These are phyloP conservation scores for Russula virescens DNA, from an alignment of 768 basidiomycete species.

Conservation along the genomic window DNA sequence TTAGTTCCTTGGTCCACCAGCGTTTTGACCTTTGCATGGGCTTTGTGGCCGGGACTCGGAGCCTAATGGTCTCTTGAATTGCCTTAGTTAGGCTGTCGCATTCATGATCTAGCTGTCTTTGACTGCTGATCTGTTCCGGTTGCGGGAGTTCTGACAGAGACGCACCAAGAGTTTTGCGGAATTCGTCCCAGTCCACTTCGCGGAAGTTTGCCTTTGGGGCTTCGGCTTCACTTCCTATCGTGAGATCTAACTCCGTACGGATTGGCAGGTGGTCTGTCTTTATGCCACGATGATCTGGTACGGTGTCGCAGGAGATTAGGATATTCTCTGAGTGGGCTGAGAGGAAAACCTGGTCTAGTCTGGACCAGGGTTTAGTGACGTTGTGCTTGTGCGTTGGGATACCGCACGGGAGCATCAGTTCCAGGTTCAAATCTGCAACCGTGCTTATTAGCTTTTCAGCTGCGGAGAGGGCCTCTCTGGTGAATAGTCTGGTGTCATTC, in stretches of 20 bases:
- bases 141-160: rapidly evolving
- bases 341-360: too few relatives aligned
- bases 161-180: background rate
- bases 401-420: background rate
- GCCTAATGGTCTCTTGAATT: background rate
- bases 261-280: background rate
- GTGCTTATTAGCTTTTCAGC: background rate
- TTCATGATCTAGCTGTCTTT: rapidly evolving
- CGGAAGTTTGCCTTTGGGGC: background rate
- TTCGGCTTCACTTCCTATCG: too few relatives aligned
- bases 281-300: too few relatives aligned
- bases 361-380: background rate
- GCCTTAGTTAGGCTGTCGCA: background rate
- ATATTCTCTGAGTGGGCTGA: too few relatives aligned
- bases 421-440: background rate
- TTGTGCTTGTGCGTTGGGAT: background rate
- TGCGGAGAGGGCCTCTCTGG: background rate
- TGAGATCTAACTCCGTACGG: background rate
- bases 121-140: background rate
- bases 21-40: background rate
- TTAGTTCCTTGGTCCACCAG: background rate
- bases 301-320: too few relatives aligned
- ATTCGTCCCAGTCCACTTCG: background rate
- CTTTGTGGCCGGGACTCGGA: background rate
- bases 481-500: too few relatives aligned